These are phyloP conservation scores for Suillus ampliporus DNA, from an alignment of 768 basidiomycete species.

Conservation along the genomic window DNA sequence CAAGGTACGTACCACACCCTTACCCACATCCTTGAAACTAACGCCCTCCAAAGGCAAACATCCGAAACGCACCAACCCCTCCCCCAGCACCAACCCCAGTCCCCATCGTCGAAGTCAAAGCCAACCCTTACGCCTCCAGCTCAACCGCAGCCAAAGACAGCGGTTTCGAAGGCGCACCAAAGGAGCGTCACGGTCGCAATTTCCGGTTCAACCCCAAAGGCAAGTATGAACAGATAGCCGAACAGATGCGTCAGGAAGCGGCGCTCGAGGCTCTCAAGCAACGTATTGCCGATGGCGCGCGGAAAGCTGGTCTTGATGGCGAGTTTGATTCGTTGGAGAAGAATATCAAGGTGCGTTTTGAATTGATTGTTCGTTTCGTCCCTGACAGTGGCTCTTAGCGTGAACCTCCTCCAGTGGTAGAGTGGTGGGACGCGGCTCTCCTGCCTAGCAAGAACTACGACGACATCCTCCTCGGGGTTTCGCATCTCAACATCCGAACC, in stretches of 20 bases:
- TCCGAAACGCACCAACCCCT: conserved; percentile 71
- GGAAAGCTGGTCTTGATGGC: conserved; percentile 90
- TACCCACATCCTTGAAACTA: conserved; percentile 5
- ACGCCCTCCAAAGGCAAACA: conserved; percentile 60
- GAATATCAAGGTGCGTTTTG: conserved; percentile 71
- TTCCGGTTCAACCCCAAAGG: conserved; percentile 93
- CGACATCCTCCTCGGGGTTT: conserved; percentile 65
- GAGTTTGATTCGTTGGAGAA: conserved; percentile 92
- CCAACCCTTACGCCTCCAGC: conserved; percentile 82
- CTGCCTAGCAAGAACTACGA: conserved; percentile 82
- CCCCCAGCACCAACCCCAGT: conserved; percentile 45
- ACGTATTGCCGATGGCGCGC: conserved; percentile 88
- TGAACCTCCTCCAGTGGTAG: conserved; percentile 83
- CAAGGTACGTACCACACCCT: conserved; percentile 54
- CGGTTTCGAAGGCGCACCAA: conserved; percentile 75
- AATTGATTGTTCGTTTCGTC: background rate
- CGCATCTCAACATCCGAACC: conserved; percentile 68
- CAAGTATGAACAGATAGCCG: conserved; percentile 80
- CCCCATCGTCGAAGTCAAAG: conserved; percentile 46
- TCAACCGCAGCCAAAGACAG: conserved; percentile 55
- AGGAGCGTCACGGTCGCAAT: conserved; percentile 67
- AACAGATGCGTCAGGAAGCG: conserved; percentile 71
- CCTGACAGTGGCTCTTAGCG: conserved; percentile 50
- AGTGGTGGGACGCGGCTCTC: conserved; percentile 98
- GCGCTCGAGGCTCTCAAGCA: conserved; percentile 92